Evolutionary conservation across 352 stramenopile genomes (phyloP).

Genomic region (Globisporangium camurandrum): DNA sequence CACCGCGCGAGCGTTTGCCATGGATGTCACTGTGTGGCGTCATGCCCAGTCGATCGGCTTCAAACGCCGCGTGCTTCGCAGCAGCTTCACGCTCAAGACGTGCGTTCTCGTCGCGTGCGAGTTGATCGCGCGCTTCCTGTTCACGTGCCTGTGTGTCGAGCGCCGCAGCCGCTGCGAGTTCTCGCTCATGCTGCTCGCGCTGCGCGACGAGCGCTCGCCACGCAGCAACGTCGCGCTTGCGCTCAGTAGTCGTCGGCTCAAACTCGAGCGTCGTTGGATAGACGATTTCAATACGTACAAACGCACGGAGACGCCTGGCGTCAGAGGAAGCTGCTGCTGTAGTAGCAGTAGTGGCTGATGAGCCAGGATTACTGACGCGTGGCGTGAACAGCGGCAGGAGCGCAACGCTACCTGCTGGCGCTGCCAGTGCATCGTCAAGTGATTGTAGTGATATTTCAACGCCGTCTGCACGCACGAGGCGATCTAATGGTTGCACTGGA

Average conservation of each 20-base stretch:
- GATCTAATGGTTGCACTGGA: constrained; percentile 26
- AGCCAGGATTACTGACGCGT: not conserved
- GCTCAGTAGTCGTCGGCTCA: constrained; percentile 23
- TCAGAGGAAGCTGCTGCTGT: not conserved
- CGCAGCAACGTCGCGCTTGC: constrained; percentile 21
- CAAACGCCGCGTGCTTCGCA: constrained; percentile 30
- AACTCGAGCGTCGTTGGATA: constrained; percentile 40
- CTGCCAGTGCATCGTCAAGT: constrained; percentile 38
- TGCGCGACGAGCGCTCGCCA: constrained; percentile 24
- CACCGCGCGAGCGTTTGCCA: constrained; percentile 30
- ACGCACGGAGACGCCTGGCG: constrained; percentile 32
- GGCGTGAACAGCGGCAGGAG: constrained; percentile 46
- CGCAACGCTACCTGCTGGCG: constrained; percentile 25
- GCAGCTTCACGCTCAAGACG: constrained; percentile 21
- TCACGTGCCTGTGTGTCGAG: constrained; percentile 25
- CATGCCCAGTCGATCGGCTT: constrained; percentile 43
- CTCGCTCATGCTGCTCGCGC: constrained; percentile 22
- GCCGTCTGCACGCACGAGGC: constrained; percentile 41
- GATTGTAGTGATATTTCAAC: constrained; percentile 28
- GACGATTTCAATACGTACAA: constrained; percentile 58
- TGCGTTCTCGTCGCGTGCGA: constrained; percentile 23
- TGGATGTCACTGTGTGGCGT: constrained; percentile 34
- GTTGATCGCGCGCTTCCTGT: constrained; percentile 26
- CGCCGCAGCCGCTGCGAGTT: constrained; percentile 21
- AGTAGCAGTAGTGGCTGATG: not conserved